phyloP scores from a whole-genome alignment of 352 stramenopile species.

The Phytophthora constricta region DNA sequence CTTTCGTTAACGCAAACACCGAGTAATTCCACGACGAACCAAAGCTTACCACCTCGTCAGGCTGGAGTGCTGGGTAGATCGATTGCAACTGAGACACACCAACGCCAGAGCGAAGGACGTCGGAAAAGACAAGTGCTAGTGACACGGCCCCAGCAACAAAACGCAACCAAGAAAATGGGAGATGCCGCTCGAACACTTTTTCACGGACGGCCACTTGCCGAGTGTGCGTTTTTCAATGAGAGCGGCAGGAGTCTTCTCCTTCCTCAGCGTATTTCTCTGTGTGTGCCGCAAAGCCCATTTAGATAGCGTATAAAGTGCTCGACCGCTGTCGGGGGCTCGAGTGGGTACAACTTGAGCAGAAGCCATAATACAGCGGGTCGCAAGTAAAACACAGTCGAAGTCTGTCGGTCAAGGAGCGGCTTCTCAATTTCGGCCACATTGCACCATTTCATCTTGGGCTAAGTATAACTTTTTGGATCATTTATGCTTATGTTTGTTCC shows the following conservation, averaged over 20 bases:
- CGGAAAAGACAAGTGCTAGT: conserved; percentile 35
- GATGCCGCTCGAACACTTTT: conserved; percentile 22
- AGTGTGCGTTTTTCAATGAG: conserved; percentile 16
- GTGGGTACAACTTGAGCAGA: conserved; percentile 1
- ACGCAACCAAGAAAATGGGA: conserved; percentile 34
- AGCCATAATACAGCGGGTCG: conserved; percentile 9
- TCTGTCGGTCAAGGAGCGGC: no score
- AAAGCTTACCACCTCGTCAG: conserved; percentile 34
- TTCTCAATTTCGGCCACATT: no score
- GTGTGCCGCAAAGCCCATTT: conserved; percentile 8
- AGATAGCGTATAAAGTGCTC: conserved; percentile 9
- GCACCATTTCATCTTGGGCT: no score
- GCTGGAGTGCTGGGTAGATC: conserved; percentile 34
- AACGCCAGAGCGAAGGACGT: conserved; percentile 40
- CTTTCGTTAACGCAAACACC: conserved; percentile 25
- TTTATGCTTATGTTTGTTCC: no score
- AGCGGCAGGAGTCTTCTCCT: neutral
- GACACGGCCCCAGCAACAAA: conserved; percentile 27
- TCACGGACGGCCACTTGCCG: conserved; percentile 23
- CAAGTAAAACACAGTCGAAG: no score
- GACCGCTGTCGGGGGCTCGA: neutral
- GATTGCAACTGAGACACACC: conserved; percentile 10
- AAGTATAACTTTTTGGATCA: no score
- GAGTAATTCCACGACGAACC: conserved; percentile 43
- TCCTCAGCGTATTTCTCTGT: neutral